Evolutionary conservation across 1,139 yeast species (phyloP), one percentile per base, ranked within the genome.

Genomic region (Saccharomycopsis hybrid): DNA sequence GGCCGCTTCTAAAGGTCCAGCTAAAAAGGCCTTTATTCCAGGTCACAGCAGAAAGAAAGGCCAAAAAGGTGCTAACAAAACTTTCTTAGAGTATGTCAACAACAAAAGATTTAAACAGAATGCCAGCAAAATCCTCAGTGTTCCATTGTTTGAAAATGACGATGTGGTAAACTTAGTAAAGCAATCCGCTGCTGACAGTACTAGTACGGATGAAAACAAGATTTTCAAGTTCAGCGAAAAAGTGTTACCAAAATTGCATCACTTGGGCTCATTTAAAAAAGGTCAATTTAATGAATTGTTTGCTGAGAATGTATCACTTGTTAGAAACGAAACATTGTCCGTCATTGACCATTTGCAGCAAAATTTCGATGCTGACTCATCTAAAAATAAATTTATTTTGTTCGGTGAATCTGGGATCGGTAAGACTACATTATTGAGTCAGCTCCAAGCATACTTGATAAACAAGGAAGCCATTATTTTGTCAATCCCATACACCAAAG

Each of bases 351-450:
- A 72, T 7, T 58, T 68, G 27, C 46, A 59, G n/a, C 54, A 58
- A 4, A 50, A 66, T 2, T 31, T 46, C 0, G 44, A 52, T 4
- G 43, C 64, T 1, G 48, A 66, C 1, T 70, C 78, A 1, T 59
- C 62, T 18, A 59, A 66, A 9, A 84, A 81, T 62, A 72, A 85
- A 60, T 58, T 75, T 41, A 70, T 85, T 46, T 58, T 90, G 27
- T 66, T 78, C 32, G 97, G 97, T 41, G 80, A 75, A 52, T 69
- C 78, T 46, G 96, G 96, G 44, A 74, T 77, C 8, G 97, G 97
- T 8, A 90, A 90, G 68, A 77, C 92, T 2, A 78, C 89, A 0
- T 64, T 84, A 40, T 60, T 90, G 47, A 68, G 92, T 0, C 96
- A 90, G 64, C 73, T 82, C 1, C 84, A 85, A 51, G 83, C 92